phyloP scores from a whole-genome alignment of 805 yeast species.

The Yamadazyma akitaensis region DNA sequence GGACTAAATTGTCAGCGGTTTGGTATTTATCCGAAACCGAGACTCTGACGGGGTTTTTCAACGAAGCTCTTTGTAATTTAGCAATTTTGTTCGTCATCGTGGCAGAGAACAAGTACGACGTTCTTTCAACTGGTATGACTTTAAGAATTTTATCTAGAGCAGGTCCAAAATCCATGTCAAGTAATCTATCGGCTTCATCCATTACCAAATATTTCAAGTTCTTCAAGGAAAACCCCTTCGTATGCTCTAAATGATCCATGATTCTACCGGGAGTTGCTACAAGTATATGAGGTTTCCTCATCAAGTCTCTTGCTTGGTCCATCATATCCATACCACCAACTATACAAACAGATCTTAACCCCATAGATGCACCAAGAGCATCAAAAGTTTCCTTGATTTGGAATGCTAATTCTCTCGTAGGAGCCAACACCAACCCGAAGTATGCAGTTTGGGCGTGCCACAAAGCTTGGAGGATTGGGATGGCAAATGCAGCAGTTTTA shows the following conservation, averaged over 20 bases:
- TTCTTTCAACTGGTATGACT: constrained; percentile 79
- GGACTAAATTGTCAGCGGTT: constrained; percentile 91
- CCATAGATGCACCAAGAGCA: constrained; percentile 89
- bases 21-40: constrained; percentile 86
- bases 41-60: constrained; percentile 83
- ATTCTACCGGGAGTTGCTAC: constrained; percentile 96
- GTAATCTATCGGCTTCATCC: constrained; percentile 95
- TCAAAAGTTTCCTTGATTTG: constrained; percentile 94
- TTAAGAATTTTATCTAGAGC: constrained; percentile 82
- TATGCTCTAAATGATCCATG: constrained; percentile 89
- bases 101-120: constrained; percentile 89
- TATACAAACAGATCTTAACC: constrained; percentile 80
- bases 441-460: constrained; percentile 89
- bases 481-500: constrained; percentile 97
- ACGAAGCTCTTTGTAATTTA: constrained; percentile 89
- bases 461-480: constrained; percentile 86
- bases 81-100: constrained; percentile 96
- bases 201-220: constrained; percentile 79
- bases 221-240: constrained; percentile 82
- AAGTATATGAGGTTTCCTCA: constrained; percentile 89
- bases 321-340: constrained; percentile 99
- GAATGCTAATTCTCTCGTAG: constrained; percentile 81
- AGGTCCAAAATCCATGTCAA: constrained; percentile 96
- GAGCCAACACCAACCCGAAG: constrained; percentile 84
- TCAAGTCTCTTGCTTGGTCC: constrained; percentile 93